Conservation (phyloP, 1,284 basidiomycete species). For the Malassezia caprae region DNA sequence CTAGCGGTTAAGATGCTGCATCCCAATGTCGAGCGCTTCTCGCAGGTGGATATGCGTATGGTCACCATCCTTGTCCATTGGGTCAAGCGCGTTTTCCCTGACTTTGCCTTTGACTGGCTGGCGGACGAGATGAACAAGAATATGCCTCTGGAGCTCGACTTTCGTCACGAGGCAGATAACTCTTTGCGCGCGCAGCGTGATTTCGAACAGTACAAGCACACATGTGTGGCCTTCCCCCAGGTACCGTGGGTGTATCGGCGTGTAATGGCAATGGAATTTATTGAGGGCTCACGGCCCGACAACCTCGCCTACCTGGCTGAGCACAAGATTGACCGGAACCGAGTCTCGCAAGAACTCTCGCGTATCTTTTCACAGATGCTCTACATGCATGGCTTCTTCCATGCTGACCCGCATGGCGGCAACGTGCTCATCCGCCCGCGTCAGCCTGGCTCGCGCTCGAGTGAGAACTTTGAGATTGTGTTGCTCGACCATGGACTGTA, state of each 20-base stretch:
- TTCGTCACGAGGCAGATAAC: constrained; percentile 76
- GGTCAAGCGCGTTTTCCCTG: constrained; percentile 70
- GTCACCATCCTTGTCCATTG: constrained; percentile 57
- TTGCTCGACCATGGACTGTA: constrained; percentile 46
- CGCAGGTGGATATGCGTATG: constrained; percentile 65
- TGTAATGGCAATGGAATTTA: constrained; percentile 84
- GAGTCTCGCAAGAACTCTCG: constrained; percentile 67
- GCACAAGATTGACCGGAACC: constrained; percentile 82
- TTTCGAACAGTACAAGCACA: constrained; percentile 54
- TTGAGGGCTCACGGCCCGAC: constrained; percentile 77
- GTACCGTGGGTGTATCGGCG: constrained; percentile 73
- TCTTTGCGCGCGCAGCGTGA: constrained; percentile 63
- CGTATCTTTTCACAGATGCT: constrained; percentile 88
- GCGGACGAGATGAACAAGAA: constrained; percentile 53
- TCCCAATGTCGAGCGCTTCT: constrained; percentile 85
- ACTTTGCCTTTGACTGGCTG: constrained; percentile 59
- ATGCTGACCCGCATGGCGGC: constrained; percentile 52
- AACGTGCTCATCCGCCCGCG: constrained; percentile 68
- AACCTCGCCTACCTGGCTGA: constrained; percentile 73
- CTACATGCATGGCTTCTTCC: constrained; percentile 70
- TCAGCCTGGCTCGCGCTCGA: constrained; percentile 28
- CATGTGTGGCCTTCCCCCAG: constrained; percentile 77
- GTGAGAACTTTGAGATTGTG: constrained; percentile 46
- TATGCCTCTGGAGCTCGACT: constrained; percentile 90
- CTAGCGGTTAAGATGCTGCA: constrained; percentile 98